Base-by-base conservation (phyloP, 1,284 basidiomycete genomes). In the Ganoderma leucocontextum region DNA sequence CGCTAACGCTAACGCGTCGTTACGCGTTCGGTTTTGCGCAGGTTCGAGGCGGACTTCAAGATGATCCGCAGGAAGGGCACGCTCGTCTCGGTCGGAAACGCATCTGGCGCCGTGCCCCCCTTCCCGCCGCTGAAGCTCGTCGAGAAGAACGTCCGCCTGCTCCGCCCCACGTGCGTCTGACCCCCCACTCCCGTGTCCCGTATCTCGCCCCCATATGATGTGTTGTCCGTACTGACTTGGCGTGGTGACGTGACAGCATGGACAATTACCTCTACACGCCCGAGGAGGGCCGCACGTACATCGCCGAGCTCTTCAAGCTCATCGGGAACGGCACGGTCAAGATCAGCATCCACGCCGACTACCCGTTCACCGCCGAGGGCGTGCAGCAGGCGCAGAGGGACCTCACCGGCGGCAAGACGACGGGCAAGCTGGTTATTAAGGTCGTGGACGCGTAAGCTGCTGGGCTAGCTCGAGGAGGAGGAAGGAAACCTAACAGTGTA, bases 41-140 rank as follows among this genome's bases (percentile, higher is more conserved):
- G 93, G 7, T 96, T 94, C 77, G 93, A 95, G 69, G 85, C 86
- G 70, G 87, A 96, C 82, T 95, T 97, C 80, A 86, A 91, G 77
- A 84, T 96, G 78, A 86, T 95, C 69, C 88, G 88, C 73, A 85
- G 93, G 49, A 95, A 95, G 76, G 95, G 93, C 2, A 94, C 93
- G 0, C 84, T 99, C 47, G 92, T 97, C n/a, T 92, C 91, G 3
- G 90, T 96, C 64, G 97, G 97, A 0, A 98, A 98, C 77, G 95
- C 97, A 0, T 96, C 94, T 9, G 97, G 96, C 1, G 82, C 91
- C 10, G 89, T 93, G 4, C 85, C 86, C 41, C 91, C 94, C 0
- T 91, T 97, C 76, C 81, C 91, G 1, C 87, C 92, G 0, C 82
- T 95, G 66, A 93, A 90, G 75, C 87, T 98, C 29, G 84, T 85